Conservation (phyloP, 371 early-diverging fungal genomes). For the Apophysomyces elegans region DNA sequence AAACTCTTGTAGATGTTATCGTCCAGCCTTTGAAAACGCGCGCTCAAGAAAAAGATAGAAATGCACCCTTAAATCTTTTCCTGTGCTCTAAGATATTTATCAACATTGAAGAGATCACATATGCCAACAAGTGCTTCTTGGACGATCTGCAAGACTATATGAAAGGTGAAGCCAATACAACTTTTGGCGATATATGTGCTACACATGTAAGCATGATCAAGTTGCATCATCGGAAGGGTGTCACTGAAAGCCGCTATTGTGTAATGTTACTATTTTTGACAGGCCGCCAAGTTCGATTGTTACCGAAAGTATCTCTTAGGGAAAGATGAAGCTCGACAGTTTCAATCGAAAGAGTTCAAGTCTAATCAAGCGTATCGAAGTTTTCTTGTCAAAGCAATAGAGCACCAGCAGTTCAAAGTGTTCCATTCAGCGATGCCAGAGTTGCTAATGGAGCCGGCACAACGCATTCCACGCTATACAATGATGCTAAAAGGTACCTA, state of each 20-base stretch:
- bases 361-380: conserved; percentile 37
- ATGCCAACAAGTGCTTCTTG: conserved; percentile 38
- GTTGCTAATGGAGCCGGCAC: conserved; percentile 47
- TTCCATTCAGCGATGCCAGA: conserved; percentile 33
- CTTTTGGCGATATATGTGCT: conserved; percentile 47
- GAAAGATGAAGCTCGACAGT: conserved; percentile 36
- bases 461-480: conserved; percentile 49
- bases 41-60: conserved; percentile 15
- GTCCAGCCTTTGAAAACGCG: conserved; percentile 32
- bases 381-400: conserved; percentile 35
- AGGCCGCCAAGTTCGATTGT: conserved; percentile 49
- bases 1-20: conserved; percentile 34
- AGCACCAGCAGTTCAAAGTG: conserved; percentile 38
- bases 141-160: conserved; percentile 25
- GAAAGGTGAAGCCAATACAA: neutral
- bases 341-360: conserved; percentile 43
- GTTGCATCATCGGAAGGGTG: conserved; percentile 3
- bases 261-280: neutral
- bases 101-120: conserved; percentile 45
- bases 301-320: conserved; percentile 50
- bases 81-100: conserved; percentile 47
- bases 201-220: conserved; percentile 42
- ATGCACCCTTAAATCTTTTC: conserved; percentile 36
- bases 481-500: conserved; percentile 48
- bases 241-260: neutral